Evolutionary conservation across 805 yeast genomes (phyloP).

Genomic region (Lachancea sp.): DNA sequence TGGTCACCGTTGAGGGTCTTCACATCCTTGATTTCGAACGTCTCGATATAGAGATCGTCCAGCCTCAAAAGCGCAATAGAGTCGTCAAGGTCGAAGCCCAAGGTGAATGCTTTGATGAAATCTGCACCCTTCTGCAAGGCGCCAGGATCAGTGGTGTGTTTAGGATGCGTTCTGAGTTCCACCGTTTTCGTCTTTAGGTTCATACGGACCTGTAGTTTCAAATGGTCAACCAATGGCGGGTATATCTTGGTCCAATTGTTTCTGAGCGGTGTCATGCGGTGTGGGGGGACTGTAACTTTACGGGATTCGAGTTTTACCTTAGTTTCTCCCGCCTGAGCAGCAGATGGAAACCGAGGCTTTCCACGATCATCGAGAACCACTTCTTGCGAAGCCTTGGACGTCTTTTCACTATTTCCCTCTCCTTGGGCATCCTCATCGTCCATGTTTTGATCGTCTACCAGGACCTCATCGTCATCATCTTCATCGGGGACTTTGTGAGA

Average conservation of each 20-base stretch:
- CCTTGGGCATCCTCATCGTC: constrained; percentile 1
- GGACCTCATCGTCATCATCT: constrained; percentile 36
- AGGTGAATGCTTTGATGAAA: constrained; percentile 87
- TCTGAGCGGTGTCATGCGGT: constrained; percentile 91
- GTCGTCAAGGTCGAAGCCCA: constrained; percentile 96
- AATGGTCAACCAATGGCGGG: constrained; percentile 91
- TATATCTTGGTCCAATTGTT: constrained; percentile 89
- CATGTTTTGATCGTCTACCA: constrained; percentile 34
- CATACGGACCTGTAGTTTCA: constrained; percentile 94
- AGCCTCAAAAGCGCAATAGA: constrained; percentile 89
- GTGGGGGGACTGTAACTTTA: constrained; percentile 93
- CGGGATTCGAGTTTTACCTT: constrained; percentile 77
- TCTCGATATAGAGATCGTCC: constrained; percentile 94
- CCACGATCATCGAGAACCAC: constrained; percentile 68
- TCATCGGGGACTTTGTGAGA: constrained; percentile 21
- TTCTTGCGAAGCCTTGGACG: constrained; percentile 21
- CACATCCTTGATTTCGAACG: constrained; percentile 95
- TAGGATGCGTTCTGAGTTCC: constrained; percentile 73
- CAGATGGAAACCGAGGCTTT: constrained; percentile 76
- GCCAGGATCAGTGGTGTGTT: constrained; percentile 80
- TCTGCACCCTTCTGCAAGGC: constrained; percentile 98
- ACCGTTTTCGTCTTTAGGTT: constrained; percentile 82
- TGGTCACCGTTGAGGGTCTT: constrained; percentile 95
- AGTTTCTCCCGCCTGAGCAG: constrained; percentile 49
- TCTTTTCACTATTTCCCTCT: constrained; percentile 9